A percentile compares a stretch with the other conserved stretches of the same genome.
phyloP scores from a whole-genome alignment of 768 basidiomycete species.

The Termitomyces sp. region DNA sequence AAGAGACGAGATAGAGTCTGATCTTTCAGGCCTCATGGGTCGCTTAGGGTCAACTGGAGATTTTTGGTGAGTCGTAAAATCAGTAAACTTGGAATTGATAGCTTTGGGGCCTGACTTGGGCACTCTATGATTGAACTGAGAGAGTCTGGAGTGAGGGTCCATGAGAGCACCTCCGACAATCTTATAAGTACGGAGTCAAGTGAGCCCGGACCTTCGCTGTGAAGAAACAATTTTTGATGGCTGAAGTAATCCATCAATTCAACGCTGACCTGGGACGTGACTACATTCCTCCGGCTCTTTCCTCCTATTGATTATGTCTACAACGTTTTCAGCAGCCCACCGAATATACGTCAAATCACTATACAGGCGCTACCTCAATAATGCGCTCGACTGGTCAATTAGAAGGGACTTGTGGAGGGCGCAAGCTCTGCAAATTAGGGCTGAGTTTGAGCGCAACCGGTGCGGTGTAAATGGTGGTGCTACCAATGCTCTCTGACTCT shows the following conservation, averaged over 20 bases:
- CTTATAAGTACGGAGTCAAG: neutral
- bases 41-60: conserved; percentile 39
- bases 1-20: conserved; percentile 21
- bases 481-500: neutral
- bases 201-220: neutral
- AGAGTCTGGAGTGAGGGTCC: conserved; percentile 74
- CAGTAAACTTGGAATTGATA: conserved; percentile 41
- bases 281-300: conserved; percentile 8
- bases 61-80: conserved; percentile 27
- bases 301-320: conserved; percentile 38
- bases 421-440: conserved; percentile 81
- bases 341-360: conserved; percentile 86
- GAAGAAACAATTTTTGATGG: conserved; percentile 16
- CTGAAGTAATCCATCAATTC: conserved; percentile 13
- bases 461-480: conserved; percentile 25
- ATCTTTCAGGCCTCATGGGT: conserved; percentile 23
- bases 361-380: conserved; percentile 82
- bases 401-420: conserved; percentile 82
- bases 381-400: conserved; percentile 87
- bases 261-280: neutral
- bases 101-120: conserved; percentile 62
- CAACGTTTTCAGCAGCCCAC: conserved; percentile 69
- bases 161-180: conserved; percentile 29
- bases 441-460: conserved; percentile 93
- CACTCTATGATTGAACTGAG: conserved; percentile 69